A percentile compares a stretch with the other conserved stretches of the same genome.
Conservation (phyloP, 164 flowering plant species). For the Magnolia kwangsiensis region DNA sequence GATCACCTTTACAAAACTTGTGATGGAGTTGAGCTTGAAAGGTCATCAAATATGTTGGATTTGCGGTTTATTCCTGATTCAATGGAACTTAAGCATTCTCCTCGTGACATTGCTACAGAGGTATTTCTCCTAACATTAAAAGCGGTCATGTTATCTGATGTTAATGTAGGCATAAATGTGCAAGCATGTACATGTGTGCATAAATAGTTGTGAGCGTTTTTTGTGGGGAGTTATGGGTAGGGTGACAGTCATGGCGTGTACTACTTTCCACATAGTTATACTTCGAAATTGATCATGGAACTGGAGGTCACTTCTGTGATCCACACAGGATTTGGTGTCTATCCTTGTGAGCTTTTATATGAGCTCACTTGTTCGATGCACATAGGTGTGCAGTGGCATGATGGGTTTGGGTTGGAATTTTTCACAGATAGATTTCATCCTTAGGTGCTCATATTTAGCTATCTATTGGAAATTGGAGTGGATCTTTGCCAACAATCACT, state of each 20-base stretch:
- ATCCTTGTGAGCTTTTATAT: background rate
- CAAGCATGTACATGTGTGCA: background rate
- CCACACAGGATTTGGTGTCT: background rate
- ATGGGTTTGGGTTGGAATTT: background rate
- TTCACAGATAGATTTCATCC: no score
- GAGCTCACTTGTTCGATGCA: background rate
- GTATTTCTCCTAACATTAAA: conserved; percentile 29
- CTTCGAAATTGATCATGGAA: background rate
- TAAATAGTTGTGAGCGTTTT: background rate
- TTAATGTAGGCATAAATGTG: background rate
- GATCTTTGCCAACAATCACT: no score
- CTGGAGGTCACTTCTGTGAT: background rate
- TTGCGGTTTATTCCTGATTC: conserved; percentile 89
- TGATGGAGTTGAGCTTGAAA: conserved; percentile 84
- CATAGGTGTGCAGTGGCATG: background rate
- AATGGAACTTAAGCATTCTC: conserved; percentile 78
- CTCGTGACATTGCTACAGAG: conserved; percentile 87
- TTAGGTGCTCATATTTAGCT: no score
- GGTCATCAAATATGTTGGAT: conserved; percentile 81
- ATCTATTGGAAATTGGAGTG: no score
- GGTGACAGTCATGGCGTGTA: background rate
- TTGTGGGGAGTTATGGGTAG: background rate
- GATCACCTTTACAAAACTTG: conserved; percentile 75
- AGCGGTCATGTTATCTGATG: background rate
- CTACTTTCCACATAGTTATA: background rate